Percentiles rank a stretch among this genome's conserved stretches.
Evolutionary conservation across 441 rosid genomes (phyloP).

Genomic region (Viola pubescens): DNA sequence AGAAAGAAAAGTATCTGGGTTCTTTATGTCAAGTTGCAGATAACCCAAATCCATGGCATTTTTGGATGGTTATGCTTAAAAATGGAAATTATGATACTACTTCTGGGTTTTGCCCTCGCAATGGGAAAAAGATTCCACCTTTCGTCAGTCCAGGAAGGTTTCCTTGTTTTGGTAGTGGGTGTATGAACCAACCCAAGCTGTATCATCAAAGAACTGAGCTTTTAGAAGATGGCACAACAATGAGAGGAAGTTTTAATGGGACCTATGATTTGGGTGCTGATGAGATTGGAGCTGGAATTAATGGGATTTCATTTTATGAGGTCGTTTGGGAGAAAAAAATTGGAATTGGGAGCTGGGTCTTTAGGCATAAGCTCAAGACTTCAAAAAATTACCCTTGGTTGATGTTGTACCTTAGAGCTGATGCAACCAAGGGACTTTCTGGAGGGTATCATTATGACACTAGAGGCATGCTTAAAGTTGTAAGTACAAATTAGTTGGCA

Average conservation of each 20-base stretch:
- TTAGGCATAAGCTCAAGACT: constrained; percentile 67
- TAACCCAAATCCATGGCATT: constrained; percentile 70
- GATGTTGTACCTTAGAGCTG: constrained; percentile 88
- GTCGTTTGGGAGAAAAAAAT: constrained; percentile 65
- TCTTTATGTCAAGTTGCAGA: constrained; percentile 63
- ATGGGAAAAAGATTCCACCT: constrained; percentile 53
- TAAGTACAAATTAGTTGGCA: constrained; percentile 22
- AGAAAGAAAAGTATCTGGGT: constrained; percentile 67
- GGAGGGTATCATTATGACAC: constrained; percentile 86
- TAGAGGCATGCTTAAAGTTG: constrained; percentile 70
- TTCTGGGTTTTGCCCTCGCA: constrained; percentile 56
- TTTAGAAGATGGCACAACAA: constrained; percentile 26
- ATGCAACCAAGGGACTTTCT: constrained; percentile 62
- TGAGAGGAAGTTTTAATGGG: constrained; percentile 65
- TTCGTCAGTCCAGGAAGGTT: constrained; percentile 41
- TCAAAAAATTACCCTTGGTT: constrained; percentile 80
- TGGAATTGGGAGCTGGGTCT: constrained; percentile 64
- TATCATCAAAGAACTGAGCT: constrained; percentile 52
- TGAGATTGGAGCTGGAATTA: constrained; percentile 6
- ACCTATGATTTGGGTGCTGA: constrained; percentile 62
- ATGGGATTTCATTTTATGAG: constrained; percentile 43
- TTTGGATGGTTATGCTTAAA: constrained; percentile 94
- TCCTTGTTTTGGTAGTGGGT: constrained; percentile 78
- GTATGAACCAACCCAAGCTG: constrained; percentile 74
- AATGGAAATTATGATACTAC: constrained; percentile 63